Percentiles rank a stretch among this genome's conserved stretches.
These are phyloP conservation scores for Bigelowiella natans DNA, from an alignment of 78 protist species.

Conservation along the genomic window DNA sequence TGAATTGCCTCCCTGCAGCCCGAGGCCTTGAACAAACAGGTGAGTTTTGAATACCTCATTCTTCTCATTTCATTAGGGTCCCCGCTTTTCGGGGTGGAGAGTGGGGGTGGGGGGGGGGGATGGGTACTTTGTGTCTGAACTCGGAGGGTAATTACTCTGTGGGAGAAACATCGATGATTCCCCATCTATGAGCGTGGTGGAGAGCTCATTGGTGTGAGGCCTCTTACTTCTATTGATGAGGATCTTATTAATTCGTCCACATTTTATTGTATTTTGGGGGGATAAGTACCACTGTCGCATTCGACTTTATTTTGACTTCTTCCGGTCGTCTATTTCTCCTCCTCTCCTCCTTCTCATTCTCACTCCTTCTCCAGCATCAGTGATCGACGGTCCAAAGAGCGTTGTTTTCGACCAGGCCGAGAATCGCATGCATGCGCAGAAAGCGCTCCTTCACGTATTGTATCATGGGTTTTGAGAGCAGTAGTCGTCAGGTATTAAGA, in stretches of 20 bases:
- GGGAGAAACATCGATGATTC: too few species aligned
- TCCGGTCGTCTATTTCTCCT: background rate
- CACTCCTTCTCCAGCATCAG: slow-evolving; percentile 15
- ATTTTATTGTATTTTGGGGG: background rate
- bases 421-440: slow-evolving; percentile 43
- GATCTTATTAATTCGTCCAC: background rate
- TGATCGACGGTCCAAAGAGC: slow-evolving; percentile 52
- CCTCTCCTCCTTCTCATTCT: too few species aligned
- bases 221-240: background rate
- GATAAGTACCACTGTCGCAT: background rate
- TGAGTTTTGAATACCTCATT: too few species aligned
- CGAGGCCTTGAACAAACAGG: slow-evolving; percentile 50
- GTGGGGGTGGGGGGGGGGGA: background rate
- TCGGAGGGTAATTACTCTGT: background rate
- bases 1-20: slow-evolving; percentile 62
- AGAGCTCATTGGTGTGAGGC: background rate
- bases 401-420: slow-evolving; percentile 47
- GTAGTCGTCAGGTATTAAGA: too few species aligned
- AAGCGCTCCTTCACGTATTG: slow-evolving; percentile 21
- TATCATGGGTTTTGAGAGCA: background rate
- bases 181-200: too few species aligned
- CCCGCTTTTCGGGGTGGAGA: background rate
- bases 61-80: too few species aligned
- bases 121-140: background rate
- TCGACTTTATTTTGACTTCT: background rate